A percentile compares a stretch with the other conserved stretches of the same genome.
These are phyloP conservation scores for Colletotrichum tabaci DNA, from an alignment of 2,329 filamentous ascomycete genomes.

Conservation along the genomic window DNA sequence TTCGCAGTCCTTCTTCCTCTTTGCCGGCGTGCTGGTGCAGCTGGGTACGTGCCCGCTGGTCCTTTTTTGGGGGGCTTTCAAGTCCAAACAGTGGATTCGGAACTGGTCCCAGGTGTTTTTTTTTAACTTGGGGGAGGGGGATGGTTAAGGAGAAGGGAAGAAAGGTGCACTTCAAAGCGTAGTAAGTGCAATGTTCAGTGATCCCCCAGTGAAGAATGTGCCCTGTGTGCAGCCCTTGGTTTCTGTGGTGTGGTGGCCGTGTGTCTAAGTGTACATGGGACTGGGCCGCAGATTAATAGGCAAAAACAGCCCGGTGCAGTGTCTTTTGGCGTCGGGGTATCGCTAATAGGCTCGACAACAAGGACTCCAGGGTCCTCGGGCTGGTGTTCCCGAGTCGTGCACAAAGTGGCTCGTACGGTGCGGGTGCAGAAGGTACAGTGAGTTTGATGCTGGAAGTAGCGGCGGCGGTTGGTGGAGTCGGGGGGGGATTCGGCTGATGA, in stretches of 20 bases:
- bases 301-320: slow-evolving; percentile 28
- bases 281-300: slow-evolving; percentile 4
- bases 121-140: slow-evolving; percentile 4
- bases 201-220: slow-evolving; percentile 29
- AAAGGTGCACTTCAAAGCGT: slow-evolving; percentile 11
- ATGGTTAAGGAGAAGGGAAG: slow-evolving; percentile 3
- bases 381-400: slow-evolving; percentile 37
- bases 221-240: slow-evolving; percentile 18
- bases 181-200: slow-evolving; percentile 14
- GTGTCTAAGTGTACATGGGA: background rate
- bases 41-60: slow-evolving; percentile 37
- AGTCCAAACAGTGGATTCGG: slow-evolving; percentile 37
- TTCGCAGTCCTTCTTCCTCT: slow-evolving; percentile 39
- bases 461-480: slow-evolving; percentile 3
- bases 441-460: background rate
- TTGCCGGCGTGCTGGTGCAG: slow-evolving; percentile 28
- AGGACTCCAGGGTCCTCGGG: slow-evolving; percentile 32
- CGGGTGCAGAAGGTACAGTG: slow-evolving; percentile 10
- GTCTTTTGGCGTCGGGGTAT: slow-evolving; percentile 32
- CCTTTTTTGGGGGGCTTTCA: slow-evolving; percentile 31
- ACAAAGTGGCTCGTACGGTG: slow-evolving; percentile 32
- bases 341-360: slow-evolving; percentile 26
- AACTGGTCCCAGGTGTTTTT: slow-evolving; percentile 6
- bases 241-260: slow-evolving; percentile 9
- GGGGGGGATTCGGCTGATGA: slow-evolving; percentile 21